Evolutionary conservation across 805 yeast species (phyloP).

Genomic region (Nakazawaea wyomingensis): DNA sequence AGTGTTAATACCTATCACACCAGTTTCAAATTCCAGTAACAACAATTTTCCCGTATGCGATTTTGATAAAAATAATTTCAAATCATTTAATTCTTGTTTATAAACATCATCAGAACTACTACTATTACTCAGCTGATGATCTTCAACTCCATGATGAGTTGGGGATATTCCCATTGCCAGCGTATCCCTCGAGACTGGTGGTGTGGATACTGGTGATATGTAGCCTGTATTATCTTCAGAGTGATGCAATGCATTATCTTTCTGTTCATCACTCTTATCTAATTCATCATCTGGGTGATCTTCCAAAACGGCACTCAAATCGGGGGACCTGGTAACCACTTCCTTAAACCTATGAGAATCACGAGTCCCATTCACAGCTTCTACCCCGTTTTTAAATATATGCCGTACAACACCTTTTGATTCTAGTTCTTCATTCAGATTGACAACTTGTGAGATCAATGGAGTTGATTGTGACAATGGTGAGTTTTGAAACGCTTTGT

Average conservation of each 20-base stretch:
- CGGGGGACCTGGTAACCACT: neutral
- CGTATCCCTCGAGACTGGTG: slow-evolving; percentile 1
- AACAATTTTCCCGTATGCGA: neutral
- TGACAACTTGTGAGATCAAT: neutral
- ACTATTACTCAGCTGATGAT: too few relatives aligned
- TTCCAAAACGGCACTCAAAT: neutral
- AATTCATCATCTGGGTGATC: neutral
- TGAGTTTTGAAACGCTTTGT: slow-evolving; percentile 1
- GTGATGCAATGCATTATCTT: too few relatives aligned
- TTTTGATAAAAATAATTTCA: slow-evolving; percentile 3
- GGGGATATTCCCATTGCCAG: neutral
- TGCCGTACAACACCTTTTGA: neutral
- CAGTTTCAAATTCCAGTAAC: slow-evolving; percentile 1
- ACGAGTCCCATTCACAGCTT: neutral
- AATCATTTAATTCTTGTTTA: slow-evolving; percentile 1
- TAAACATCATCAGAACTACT: neutral
- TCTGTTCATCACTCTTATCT: too few relatives aligned
- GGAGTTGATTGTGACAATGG: slow-evolving; percentile 14
- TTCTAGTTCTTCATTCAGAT: neutral
- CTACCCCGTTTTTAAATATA: neutral
- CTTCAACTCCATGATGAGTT: too few relatives aligned
- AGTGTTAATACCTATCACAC: neutral
- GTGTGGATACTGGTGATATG: slow-evolving; percentile 7
- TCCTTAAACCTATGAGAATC: neutral
- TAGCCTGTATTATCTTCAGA: slow-evolving; percentile 2